Evolutionary conservation across 1,139 yeast species (phyloP).

Genomic region (Saccharomyces pastorianus): DNA sequence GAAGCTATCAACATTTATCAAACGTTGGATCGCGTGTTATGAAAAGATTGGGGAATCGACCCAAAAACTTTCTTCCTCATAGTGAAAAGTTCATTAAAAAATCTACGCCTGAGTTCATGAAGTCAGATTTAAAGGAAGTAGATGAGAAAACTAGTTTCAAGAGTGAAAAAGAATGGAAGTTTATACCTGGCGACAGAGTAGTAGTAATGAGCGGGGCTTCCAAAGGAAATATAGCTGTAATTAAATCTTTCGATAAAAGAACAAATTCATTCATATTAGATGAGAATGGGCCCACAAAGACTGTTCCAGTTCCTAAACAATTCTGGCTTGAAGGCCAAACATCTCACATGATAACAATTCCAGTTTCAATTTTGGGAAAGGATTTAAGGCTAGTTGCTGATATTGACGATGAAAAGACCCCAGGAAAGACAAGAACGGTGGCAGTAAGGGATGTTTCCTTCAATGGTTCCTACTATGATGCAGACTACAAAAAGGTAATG

Average conservation of each 20-base stretch:
- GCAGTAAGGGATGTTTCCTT: conserved; percentile 71
- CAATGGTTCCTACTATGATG: conserved; percentile 64
- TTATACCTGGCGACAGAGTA: conserved; percentile 56
- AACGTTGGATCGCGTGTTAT: conserved; percentile 27
- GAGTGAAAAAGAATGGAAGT: conserved; percentile 41
- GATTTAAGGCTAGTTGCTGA: conserved; percentile 74
- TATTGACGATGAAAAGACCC: conserved; percentile 45
- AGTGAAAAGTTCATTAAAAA: conserved; percentile 24
- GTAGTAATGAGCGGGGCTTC: conserved; percentile 59
- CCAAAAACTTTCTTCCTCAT: conserved; percentile 18
- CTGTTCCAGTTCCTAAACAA: conserved; percentile 54
- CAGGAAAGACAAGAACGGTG: conserved; percentile 44
- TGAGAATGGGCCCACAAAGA: conserved; percentile 48
- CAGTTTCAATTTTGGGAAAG: conserved; percentile 51
- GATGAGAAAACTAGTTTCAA: conserved; percentile 35
- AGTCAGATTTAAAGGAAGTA: conserved; percentile 30
- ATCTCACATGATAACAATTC: conserved; percentile 55
- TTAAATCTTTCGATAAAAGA: conserved; percentile 38
- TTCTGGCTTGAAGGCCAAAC: conserved; percentile 70
- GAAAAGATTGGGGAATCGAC: conserved; percentile 17
- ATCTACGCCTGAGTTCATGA: conserved; percentile 32
- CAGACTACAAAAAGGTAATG: conserved; percentile 62
- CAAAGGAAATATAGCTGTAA: conserved; percentile 63
- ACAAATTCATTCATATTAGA: conserved; percentile 49
- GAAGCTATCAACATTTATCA: conserved; percentile 22